phyloP scores from a whole-genome alignment of 805 yeast genomes.

The Ogataea thermomethanolica region DNA sequence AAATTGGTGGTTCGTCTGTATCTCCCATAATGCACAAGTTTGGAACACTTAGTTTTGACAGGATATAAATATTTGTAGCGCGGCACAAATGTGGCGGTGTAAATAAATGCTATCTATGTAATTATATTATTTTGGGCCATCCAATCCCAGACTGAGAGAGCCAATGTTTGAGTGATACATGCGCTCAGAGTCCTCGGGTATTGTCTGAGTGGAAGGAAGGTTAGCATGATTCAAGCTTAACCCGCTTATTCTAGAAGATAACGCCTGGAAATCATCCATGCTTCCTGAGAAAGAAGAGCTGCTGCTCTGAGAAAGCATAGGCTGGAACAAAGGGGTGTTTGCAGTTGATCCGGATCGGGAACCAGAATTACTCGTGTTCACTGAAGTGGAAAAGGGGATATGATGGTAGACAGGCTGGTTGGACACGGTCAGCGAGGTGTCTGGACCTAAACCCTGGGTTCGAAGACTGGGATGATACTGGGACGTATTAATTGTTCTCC shows the following conservation, averaged over 20 bases:
- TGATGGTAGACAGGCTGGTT: slow-evolving; percentile 3
- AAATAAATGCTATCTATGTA: slow-evolving; percentile 2
- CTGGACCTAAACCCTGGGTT: slow-evolving; percentile 9
- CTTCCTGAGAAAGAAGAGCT: slow-evolving; percentile 13
- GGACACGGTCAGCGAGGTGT: slow-evolving; percentile 3
- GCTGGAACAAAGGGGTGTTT: slow-evolving; percentile 20
- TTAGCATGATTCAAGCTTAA: slow-evolving; percentile 11
- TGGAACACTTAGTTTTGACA: neutral
- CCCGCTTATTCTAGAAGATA: slow-evolving; percentile 23
- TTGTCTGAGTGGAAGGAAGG: too few species aligned
- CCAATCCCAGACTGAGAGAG: slow-evolving; percentile 4
- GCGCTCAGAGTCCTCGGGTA: neutral
- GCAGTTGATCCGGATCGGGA: slow-evolving; percentile 15
- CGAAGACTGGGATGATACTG: slow-evolving; percentile 12
- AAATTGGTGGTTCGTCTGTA: slow-evolving; percentile 36
- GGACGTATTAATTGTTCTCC: slow-evolving; percentile 3
- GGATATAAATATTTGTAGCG: slow-evolving; percentile 1
- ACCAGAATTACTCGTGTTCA: slow-evolving; percentile 13
- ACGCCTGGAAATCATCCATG: slow-evolving; percentile 17
- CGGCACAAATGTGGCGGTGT: slow-evolving; percentile 10
- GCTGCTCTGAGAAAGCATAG: slow-evolving; percentile 14
- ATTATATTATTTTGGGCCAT: slow-evolving; percentile 2
- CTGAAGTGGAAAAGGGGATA: slow-evolving; percentile 7
- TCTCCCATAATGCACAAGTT: slow-evolving; percentile 3
- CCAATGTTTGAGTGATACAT: slow-evolving; percentile 2